These are phyloP conservation scores for Tolypocladium tropicale DNA, from an alignment of 2,329 filamentous ascomycete species.

Conservation along the genomic window DNA sequence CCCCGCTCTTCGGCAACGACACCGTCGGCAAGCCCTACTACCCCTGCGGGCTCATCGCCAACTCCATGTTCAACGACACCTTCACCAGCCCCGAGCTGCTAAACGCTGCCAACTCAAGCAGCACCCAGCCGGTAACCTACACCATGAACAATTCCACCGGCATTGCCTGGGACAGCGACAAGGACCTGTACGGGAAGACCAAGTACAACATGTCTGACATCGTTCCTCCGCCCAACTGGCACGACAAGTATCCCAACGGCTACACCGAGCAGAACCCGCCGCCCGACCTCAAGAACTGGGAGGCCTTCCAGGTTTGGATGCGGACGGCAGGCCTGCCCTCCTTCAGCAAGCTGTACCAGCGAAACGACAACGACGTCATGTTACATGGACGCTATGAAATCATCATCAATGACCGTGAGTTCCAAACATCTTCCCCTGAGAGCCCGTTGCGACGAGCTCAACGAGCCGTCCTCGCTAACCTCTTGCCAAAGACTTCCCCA, in stretches of 20 bases:
- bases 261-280: conserved; percentile 58
- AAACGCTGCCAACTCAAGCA: conserved; percentile 29
- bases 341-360: conserved; percentile 86
- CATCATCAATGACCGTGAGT: conserved; percentile 68
- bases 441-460: too few relatives aligned
- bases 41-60: conserved; percentile 91
- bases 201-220: conserved; percentile 57
- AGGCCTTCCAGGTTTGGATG: conserved; percentile 98
- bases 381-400: conserved; percentile 62
- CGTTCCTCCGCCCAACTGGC: conserved; percentile 81
- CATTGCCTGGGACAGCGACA: conserved; percentile 83
- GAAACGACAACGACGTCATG: conserved; percentile 67
- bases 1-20: conserved; percentile 52
- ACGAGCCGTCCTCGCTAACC: not conserved
- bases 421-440: not conserved
- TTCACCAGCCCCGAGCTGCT: conserved; percentile 57
- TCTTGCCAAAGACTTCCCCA: conserved; percentile 59
- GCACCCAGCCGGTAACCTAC: conserved; percentile 43
- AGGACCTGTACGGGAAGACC: conserved; percentile 63
- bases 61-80: conserved; percentile 94
- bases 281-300: conserved; percentile 63
- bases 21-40: conserved; percentile 61
- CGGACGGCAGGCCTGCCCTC: conserved; percentile 85
- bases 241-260: conserved; percentile 53
- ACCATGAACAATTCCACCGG: conserved; percentile 66